A percentile compares a stretch with the other conserved stretches of the same genome.
phyloP scores from a whole-genome alignment of 306 rosid genomes.

The Vigna reflexopilosa region DNA sequence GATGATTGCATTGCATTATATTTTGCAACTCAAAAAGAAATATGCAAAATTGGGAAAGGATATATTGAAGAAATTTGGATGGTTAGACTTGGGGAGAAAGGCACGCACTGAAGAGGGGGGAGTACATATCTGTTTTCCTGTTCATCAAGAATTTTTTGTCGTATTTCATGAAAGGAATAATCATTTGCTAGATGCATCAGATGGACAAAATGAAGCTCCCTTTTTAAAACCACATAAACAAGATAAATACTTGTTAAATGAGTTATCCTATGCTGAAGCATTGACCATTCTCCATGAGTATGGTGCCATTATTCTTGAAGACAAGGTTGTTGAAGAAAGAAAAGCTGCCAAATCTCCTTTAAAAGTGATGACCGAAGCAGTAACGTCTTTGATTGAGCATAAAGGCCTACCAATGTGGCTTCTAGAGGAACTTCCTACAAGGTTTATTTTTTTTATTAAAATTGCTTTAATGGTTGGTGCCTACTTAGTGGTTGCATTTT shows the following conservation, averaged over 20 bases:
- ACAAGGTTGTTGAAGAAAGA: conserved; percentile 66
- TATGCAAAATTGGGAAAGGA: conserved; percentile 87
- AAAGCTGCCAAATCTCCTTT: conserved; percentile 72
- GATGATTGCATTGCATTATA: conserved; percentile 52
- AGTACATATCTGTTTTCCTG: conserved; percentile 76
- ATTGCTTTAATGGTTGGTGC: conserved; percentile 20
- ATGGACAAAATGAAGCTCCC: conserved; percentile 50
- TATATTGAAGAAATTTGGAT: conserved; percentile 83
- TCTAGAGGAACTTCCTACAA: conserved; percentile 85
- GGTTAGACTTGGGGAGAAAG: conserved; percentile 87
- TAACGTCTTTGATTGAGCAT: conserved; percentile 64
- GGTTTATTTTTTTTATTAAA: conserved; percentile 51
- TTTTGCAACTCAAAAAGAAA: conserved; percentile 73
- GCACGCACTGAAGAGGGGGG: conserved; percentile 70
- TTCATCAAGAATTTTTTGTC: conserved; percentile 54
- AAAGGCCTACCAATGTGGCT: conserved; percentile 64
- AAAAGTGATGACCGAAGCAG: conserved; percentile 72
- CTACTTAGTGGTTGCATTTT: not conserved
- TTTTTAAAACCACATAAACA: conserved; percentile 43
- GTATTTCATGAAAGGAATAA: conserved; percentile 52
- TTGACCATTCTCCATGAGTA: conserved; percentile 65
- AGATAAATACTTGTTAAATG: conserved; percentile 47
- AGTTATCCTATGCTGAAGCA: conserved; percentile 58
- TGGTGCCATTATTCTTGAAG: conserved; percentile 61
- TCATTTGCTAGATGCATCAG: conserved; percentile 46